Evolutionary conservation across 345 rosid species (phyloP).

Genomic region (Ricinus communis): DNA sequence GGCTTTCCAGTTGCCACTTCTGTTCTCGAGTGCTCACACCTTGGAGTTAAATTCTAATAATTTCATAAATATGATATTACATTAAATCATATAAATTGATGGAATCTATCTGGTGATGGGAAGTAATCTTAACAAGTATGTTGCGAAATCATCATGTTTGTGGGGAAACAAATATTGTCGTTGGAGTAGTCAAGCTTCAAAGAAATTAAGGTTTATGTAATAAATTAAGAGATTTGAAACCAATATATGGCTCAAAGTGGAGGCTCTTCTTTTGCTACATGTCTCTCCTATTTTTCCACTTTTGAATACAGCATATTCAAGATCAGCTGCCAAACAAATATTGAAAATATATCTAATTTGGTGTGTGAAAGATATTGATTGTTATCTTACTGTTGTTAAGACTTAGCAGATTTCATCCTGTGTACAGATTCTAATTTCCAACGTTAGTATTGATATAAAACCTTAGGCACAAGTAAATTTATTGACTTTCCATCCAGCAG

Average conservation of each 20-base stretch:
- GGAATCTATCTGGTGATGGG: not conserved
- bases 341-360: not conserved
- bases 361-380: not conserved
- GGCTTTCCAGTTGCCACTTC: conserved; percentile 9
- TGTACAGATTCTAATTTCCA: not conserved
- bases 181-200: not conserved
- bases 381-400: not conserved
- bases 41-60: not conserved
- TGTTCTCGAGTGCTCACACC: not conserved
- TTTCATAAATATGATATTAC: not conserved
- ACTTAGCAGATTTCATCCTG: not conserved
- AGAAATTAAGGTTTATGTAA: not conserved
- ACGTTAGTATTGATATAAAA: not conserved
- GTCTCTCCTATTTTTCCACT: too few species aligned
- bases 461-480: conserved; percentile 7
- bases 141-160: not conserved
- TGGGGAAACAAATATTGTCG: not conserved
- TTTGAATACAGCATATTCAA: not conserved
- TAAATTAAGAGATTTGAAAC: not conserved
- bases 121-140: not conserved
- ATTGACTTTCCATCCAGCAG: not conserved
- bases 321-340: not conserved
- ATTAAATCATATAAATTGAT: not conserved
- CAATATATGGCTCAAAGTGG: not conserved
- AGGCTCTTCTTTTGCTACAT: not conserved